Percentiles rank a stretch among this genome's conserved stretches.
Conservation (phyloP, 1,284 basidiomycete species). For the Fereydounia khargensis region DNA sequence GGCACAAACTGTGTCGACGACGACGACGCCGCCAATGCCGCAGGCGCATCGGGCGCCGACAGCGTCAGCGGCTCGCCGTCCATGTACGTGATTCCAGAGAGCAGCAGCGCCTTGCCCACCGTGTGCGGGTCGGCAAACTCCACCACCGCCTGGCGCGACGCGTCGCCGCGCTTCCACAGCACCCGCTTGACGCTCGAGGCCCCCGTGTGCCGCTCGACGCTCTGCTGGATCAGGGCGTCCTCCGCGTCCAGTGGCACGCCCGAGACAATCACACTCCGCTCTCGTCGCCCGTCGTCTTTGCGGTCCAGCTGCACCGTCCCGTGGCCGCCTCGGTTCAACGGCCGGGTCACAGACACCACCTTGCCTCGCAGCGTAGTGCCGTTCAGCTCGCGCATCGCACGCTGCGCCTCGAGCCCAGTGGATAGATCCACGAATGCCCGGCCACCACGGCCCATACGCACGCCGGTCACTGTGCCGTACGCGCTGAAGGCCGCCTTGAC, state of each 20-base stretch:
- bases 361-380: slow-evolving; percentile 40
- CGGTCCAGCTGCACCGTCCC: background rate
- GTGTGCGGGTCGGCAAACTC: slow-evolving; percentile 30
- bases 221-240: slow-evolving; percentile 55
- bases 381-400: slow-evolving; percentile 48
- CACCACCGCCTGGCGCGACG: slow-evolving; percentile 20
- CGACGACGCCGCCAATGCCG: background rate
- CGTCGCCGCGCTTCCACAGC: slow-evolving; percentile 37
- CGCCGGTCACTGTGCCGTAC: slow-evolving; percentile 74
- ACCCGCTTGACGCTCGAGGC: slow-evolving; percentile 33
- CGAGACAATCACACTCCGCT: slow-evolving; percentile 29
- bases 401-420: slow-evolving; percentile 38
- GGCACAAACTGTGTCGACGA: slow-evolving; percentile 3
- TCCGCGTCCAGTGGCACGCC: slow-evolving; percentile 49
- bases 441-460: slow-evolving; percentile 77
- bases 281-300: slow-evolving; percentile 7
- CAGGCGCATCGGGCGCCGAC: background rate
- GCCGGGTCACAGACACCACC: slow-evolving; percentile 38
- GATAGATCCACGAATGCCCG: slow-evolving; percentile 93
- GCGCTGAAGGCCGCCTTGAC: slow-evolving; percentile 70
- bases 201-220: slow-evolving; percentile 37
- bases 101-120: slow-evolving; percentile 32
- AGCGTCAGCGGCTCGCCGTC: background rate
- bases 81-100: background rate
- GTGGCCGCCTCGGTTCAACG: slow-evolving; percentile 13